A percentile compares a stretch with the other conserved stretches of the same genome.
phyloP scores from a whole-genome alignment of 371 early-diverging fungal species.

The Furculomyces boomerangus region DNA sequence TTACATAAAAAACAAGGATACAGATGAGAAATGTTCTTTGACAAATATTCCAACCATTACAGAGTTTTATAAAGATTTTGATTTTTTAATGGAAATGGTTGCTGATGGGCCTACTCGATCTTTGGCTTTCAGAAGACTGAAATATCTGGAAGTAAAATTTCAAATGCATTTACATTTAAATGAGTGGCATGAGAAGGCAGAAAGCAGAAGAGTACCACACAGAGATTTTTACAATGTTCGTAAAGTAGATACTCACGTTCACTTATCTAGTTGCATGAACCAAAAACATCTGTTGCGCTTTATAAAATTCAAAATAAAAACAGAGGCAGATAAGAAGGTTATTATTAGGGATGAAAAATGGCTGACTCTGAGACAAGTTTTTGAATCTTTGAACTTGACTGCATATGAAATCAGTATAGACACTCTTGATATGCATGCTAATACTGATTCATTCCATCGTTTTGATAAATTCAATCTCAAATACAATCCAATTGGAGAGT shows the following conservation, averaged over 20 bases:
- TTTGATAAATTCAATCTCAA: slow-evolving; percentile 97
- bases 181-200: slow-evolving; percentile 90
- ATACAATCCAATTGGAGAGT: slow-evolving; percentile 85
- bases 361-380: slow-evolving; percentile 61
- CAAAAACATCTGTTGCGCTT: slow-evolving; percentile 95
- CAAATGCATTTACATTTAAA: slow-evolving; percentile 80
- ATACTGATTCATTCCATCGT: slow-evolving; percentile 73
- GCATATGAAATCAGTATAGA: slow-evolving; percentile 94
- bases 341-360: slow-evolving; percentile 56
- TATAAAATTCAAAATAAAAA: slow-evolving; percentile 90
- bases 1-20: slow-evolving; percentile 6
- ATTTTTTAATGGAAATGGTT: slow-evolving; percentile 63
- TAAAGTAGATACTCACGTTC: slow-evolving; percentile 98
- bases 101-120: slow-evolving; percentile 92
- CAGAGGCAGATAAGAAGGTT: slow-evolving; percentile 51
- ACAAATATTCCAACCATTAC: slow-evolving; percentile 49
- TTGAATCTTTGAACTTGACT: slow-evolving; percentile 82
- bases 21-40: slow-evolving; percentile 23
- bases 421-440: slow-evolving; percentile 93
- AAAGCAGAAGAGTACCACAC: slow-evolving; percentile 84
- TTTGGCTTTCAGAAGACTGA: slow-evolving; percentile 82
- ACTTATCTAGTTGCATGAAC: slow-evolving; percentile 95
- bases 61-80: slow-evolving; percentile 80
- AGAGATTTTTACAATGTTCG: slow-evolving; percentile 97
- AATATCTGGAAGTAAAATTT: slow-evolving; percentile 90